These are phyloP conservation scores for Yarrowia bubula DNA, from an alignment of 805 yeast species.

Conservation along the genomic window DNA sequence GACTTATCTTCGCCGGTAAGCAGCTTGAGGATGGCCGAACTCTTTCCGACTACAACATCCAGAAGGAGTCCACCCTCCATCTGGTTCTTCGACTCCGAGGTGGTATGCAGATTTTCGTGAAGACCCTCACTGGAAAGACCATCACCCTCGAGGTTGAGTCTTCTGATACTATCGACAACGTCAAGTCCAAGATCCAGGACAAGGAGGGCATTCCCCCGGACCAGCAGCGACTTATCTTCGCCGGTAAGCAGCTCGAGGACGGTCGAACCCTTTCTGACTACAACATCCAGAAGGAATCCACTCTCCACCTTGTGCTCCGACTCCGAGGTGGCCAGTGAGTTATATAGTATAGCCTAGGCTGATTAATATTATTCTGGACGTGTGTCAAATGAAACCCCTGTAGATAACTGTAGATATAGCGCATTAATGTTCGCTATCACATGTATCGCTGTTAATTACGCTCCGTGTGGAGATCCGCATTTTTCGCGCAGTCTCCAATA, in stretches of 20 bases:
- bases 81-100: slow-evolving; percentile 85
- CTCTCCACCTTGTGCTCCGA: slow-evolving; percentile 79
- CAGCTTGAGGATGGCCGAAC: slow-evolving; percentile 95
- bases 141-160: slow-evolving; percentile 87
- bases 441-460: too few species aligned
- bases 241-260: slow-evolving; percentile 94
- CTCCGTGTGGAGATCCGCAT: too few species aligned
- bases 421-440: too few species aligned
- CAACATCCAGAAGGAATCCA: slow-evolving; percentile 93
- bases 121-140: slow-evolving; percentile 86
- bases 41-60: slow-evolving; percentile 89
- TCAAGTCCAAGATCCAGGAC: slow-evolving; percentile 91
- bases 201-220: slow-evolving; percentile 97
- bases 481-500: too few species aligned
- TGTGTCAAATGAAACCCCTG: neutral
- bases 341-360: neutral
- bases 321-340: slow-evolving; percentile 66
- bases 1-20: slow-evolving; percentile 93
- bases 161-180: slow-evolving; percentile 91
- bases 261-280: slow-evolving; percentile 92
- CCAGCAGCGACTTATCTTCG: slow-evolving; percentile 91
- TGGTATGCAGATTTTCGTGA: slow-evolving; percentile 78
- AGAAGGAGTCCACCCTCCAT: slow-evolving; percentile 85
- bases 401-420: neutral
- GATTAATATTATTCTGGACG: neutral